These are phyloP conservation scores for Microdochium trichocladiopsis DNA, from an alignment of 2,329 filamentous ascomycete genomes.

Conservation along the genomic window DNA sequence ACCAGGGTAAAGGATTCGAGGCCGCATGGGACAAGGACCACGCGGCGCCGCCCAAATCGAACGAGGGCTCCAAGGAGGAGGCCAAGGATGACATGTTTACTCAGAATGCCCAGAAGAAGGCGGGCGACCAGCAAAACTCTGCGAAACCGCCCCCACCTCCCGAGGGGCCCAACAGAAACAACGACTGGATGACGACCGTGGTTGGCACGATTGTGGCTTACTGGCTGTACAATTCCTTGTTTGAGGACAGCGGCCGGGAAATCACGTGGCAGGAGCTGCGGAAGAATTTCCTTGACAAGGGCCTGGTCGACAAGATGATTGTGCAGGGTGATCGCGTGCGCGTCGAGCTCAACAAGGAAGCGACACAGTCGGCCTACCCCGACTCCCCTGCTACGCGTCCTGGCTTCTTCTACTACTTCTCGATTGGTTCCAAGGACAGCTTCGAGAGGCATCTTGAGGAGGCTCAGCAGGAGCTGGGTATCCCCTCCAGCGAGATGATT, in stretches of 20 bases:
- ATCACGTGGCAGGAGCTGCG: conserved; percentile 98
- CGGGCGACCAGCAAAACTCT: conserved; percentile 17
- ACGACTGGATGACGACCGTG: conserved; percentile 39
- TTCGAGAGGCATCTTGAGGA: conserved; percentile 87
- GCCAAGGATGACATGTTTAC: conserved; percentile 13
- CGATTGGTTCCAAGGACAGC: conserved; percentile 86
- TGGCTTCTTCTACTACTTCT: conserved; percentile 84
- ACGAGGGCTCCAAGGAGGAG: neutral
- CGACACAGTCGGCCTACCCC: conserved; percentile 64
- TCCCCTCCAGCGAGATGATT: conserved; percentile 82
- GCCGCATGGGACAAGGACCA: neutral
- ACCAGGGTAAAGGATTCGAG: neutral
- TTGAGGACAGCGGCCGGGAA: conserved; percentile 49
- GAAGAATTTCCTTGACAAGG: conserved; percentile 90
- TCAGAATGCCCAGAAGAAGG: conserved; percentile 10
- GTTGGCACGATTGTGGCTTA: conserved; percentile 38
- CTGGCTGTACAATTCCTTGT: conserved; percentile 34
- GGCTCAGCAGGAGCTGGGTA: conserved; percentile 79
- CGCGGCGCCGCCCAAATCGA: neutral
- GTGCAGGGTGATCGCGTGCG: conserved; percentile 72
- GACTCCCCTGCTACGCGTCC: conserved; percentile 63
- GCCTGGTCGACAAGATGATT: conserved; percentile 87
- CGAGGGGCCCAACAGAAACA: conserved; percentile 8
- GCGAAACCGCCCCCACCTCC: conserved; percentile 17
- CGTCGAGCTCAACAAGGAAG: conserved; percentile 73